Evolutionary conservation across 1,284 basidiomycete species (phyloP).

Genomic region (Pseudozyma sp.): DNA sequence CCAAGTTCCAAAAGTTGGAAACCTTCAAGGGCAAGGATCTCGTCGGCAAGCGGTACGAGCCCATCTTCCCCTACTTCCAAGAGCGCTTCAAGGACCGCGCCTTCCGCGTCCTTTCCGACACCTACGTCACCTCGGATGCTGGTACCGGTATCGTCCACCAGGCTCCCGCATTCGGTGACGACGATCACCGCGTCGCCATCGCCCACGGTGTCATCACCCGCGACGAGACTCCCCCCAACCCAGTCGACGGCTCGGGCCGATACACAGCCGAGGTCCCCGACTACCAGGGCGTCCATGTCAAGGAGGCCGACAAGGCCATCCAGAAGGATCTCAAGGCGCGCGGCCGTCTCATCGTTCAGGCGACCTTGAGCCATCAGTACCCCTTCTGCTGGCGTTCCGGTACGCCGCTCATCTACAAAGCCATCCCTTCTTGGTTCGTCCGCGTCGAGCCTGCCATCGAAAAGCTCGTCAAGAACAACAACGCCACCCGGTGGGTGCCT

Average conservation of each 20-base stretch:
- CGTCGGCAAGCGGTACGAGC: slow-evolving; percentile 96
- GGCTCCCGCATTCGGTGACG: slow-evolving; percentile 97
- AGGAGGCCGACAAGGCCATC: slow-evolving; percentile 94
- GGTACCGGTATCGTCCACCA: slow-evolving; percentile 99
- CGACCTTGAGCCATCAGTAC: slow-evolving; percentile 88
- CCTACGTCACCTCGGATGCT: slow-evolving; percentile 91
- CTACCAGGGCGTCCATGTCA: slow-evolving; percentile 90
- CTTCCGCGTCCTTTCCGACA: slow-evolving; percentile 89
- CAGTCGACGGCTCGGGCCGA: slow-evolving; percentile 87
- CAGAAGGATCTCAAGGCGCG: slow-evolving; percentile 90
- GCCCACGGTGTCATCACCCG: slow-evolving; percentile 82
- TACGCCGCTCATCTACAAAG: slow-evolving; percentile 95
- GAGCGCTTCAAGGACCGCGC: slow-evolving; percentile 93
- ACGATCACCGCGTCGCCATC: slow-evolving; percentile 94
- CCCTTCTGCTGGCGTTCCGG: slow-evolving; percentile 96
- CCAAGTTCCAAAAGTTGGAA: slow-evolving; percentile 88
- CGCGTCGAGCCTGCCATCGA: slow-evolving; percentile 86
- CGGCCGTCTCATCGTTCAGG: slow-evolving; percentile 88
- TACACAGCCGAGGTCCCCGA: slow-evolving; percentile 92
- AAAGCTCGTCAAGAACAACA: slow-evolving; percentile 89
- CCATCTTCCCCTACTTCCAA: slow-evolving; percentile 94
- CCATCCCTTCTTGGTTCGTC: slow-evolving; percentile 96
- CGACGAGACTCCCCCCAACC: slow-evolving; percentile 95
- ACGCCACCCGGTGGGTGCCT: slow-evolving; percentile 94
- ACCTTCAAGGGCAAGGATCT: slow-evolving; percentile 90